Percentiles rank a stretch among this genome's conserved stretches.
Evolutionary conservation across 2,329 filamentous ascomycete genomes (phyloP).

Genomic region (Mycocentrospora acerina): DNA sequence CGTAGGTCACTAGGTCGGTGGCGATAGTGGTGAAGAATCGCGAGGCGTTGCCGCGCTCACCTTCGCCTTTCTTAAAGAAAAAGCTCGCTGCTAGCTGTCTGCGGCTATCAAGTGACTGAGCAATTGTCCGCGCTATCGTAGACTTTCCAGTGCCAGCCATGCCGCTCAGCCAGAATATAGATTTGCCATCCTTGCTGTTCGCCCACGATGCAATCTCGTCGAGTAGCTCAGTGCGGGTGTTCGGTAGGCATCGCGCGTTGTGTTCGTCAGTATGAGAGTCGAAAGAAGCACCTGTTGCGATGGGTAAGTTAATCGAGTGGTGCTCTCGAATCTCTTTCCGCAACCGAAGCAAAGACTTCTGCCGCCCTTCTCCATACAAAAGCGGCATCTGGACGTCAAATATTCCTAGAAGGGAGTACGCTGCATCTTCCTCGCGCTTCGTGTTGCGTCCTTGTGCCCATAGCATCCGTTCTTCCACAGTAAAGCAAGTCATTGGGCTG

Average conservation of each 20-base stretch:
- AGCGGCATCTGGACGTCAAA: conserved; percentile 1
- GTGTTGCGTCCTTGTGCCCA: not conserved
- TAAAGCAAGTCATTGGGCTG: not conserved
- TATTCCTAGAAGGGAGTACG: not conserved
- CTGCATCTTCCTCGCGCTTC: not conserved
- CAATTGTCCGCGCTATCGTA: conserved; percentile 23
- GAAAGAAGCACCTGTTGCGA: conserved; percentile 15
- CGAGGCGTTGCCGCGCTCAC: conserved; percentile 11
- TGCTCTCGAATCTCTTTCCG: not conserved
- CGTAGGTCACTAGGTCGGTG: conserved; percentile 7
- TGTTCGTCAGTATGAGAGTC: conserved; percentile 17
- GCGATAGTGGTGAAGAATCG: conserved; percentile 21
- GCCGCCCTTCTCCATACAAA: conserved; percentile 4
- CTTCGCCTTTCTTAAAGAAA: conserved; percentile 15
- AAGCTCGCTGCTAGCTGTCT: conserved; percentile 12
- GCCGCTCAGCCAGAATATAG: conserved; percentile 37
- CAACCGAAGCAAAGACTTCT: conserved; percentile 1
- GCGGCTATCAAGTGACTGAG: conserved; percentile 6
- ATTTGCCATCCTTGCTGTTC: conserved; percentile 9
- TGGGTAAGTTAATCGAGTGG: not conserved
- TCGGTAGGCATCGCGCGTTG: conserved; percentile 20
- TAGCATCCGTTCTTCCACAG: not conserved
- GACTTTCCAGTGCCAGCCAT: conserved; percentile 11
- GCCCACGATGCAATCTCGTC: conserved; percentile 23
- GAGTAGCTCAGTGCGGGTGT: conserved; percentile 28